phyloP scores from a whole-genome alignment of 768 basidiomycete species.

The Phanerodontia chrysosporium region DNA sequence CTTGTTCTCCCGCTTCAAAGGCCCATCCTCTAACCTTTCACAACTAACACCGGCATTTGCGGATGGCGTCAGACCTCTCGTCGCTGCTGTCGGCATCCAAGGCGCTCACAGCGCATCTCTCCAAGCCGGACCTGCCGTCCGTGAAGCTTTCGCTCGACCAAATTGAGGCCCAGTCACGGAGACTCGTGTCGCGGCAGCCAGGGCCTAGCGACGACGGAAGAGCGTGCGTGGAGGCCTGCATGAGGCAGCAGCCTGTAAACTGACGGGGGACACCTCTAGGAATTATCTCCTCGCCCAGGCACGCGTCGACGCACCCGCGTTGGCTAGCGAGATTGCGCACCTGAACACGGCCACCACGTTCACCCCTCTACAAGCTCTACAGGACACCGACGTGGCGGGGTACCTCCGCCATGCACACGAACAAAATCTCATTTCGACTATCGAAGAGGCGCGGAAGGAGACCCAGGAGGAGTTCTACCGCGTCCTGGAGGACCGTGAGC shows the following conservation, averaged over 20 bases:
- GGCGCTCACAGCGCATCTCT: constrained; percentile 72
- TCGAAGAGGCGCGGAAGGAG: constrained; percentile 83
- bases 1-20: background rate
- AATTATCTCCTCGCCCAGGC: constrained; percentile 93
- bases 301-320: constrained; percentile 87
- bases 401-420: constrained; percentile 94
- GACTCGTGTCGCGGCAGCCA: constrained; percentile 72
- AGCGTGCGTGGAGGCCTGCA: constrained; percentile 49
- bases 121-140: constrained; percentile 78
- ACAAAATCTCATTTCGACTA: constrained; percentile 89
- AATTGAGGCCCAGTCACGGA: constrained; percentile 88
- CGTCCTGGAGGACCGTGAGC: constrained; percentile 68
- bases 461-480: constrained; percentile 85
- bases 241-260: background rate
- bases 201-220: constrained; percentile 63
- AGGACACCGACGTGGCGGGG: constrained; percentile 91
- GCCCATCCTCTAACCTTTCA: background rate
- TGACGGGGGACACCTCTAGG: constrained; percentile 31
- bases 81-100: constrained; percentile 68
- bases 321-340: constrained; percentile 79
- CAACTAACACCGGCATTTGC: background rate
- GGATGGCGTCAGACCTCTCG: constrained; percentile 51
- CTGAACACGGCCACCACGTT: constrained; percentile 81
- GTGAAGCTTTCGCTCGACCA: constrained; percentile 91
- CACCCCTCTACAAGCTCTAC: constrained; percentile 85